Percentiles rank a stretch among this genome's conserved stretches.
phyloP scores from a whole-genome alignment of 352 stramenopile genomes.

The Phytopythium montanum region DNA sequence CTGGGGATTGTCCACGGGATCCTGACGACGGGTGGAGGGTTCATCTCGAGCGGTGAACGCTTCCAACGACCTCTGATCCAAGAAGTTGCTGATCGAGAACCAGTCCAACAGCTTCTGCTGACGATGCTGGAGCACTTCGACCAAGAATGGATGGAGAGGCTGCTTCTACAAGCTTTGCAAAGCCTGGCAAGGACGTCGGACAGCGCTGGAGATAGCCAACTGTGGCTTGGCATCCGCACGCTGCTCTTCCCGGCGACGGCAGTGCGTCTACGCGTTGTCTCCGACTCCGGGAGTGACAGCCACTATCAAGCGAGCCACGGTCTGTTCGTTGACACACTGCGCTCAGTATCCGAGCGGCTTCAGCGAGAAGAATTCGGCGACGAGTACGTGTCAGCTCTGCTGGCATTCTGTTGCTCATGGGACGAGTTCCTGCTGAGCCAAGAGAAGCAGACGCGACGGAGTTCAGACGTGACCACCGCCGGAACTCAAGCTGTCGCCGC shows the following conservation, averaged over 20 bases:
- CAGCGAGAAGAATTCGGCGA: slow-evolving; percentile 18
- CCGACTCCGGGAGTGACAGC: background rate
- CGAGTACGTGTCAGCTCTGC: slow-evolving; percentile 26
- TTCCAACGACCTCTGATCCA: slow-evolving; percentile 15
- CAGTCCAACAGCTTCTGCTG: slow-evolving; percentile 17
- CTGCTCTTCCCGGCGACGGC: slow-evolving; percentile 36
- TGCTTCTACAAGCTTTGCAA: slow-evolving; percentile 22
- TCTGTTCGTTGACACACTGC: slow-evolving; percentile 19
- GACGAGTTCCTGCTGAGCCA: slow-evolving; percentile 29
- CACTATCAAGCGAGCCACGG: slow-evolving; percentile 13
- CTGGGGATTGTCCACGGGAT: slow-evolving; percentile 15
- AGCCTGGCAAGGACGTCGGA: background rate
- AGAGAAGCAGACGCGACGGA: slow-evolving; percentile 16
- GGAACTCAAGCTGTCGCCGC: slow-evolving; percentile 26
- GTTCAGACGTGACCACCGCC: slow-evolving; percentile 15
- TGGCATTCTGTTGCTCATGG: slow-evolving; percentile 32
- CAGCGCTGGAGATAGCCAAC: too few relatives aligned
- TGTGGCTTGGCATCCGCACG: slow-evolving; percentile 15
- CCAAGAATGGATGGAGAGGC: slow-evolving; percentile 17
- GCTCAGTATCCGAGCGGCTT: slow-evolving; percentile 14
- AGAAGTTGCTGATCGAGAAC: slow-evolving; percentile 14
- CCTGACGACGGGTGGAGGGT: slow-evolving; percentile 23
- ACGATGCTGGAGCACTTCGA: slow-evolving; percentile 22
- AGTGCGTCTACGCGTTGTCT: background rate
- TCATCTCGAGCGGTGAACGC: slow-evolving; percentile 29